Conservation (phyloP, 2,329 filamentous ascomycete species). For the Pestalotiopsis fici region DNA sequence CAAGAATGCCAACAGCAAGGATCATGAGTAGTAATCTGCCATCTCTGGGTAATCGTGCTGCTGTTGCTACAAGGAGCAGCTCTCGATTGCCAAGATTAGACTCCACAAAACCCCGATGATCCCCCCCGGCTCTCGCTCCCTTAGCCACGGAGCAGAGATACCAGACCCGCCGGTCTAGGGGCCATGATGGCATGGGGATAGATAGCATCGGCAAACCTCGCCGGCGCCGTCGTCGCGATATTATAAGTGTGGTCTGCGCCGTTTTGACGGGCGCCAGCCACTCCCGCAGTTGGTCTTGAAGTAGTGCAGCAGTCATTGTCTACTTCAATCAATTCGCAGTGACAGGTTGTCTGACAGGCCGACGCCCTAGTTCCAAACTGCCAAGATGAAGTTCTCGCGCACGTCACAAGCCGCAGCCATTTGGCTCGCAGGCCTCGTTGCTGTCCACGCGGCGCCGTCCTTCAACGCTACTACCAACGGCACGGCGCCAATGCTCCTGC, state of each 20-base stretch:
- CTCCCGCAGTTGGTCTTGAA: neutral
- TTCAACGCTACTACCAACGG: neutral
- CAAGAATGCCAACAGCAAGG: neutral
- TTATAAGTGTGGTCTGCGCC: neutral
- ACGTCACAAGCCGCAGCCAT: neutral
- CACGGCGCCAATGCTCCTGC: constrained; percentile 1
- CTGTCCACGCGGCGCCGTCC: neutral
- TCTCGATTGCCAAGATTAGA: neutral
- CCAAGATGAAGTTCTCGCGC: constrained; percentile 2
- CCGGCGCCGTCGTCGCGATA: neutral
- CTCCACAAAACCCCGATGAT: neutral
- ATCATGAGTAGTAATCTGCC: neutral
- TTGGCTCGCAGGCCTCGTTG: neutral
- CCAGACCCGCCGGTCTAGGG: neutral
- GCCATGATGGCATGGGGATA: neutral
- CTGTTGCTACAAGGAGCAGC: neutral
- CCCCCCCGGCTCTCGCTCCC: neutral
- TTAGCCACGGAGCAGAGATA: neutral
- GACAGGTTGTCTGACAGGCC: neutral
- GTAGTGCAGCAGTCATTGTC: neutral
- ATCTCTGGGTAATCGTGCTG: neutral
- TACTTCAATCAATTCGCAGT: neutral
- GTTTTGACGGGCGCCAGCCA: neutral
- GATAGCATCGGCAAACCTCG: neutral
- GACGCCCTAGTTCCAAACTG: neutral